Percentiles rank a stretch among this genome's conserved stretches.
Conservation (phyloP, 2,329 filamentous ascomycete species). For the Colletotrichum kahawae region DNA sequence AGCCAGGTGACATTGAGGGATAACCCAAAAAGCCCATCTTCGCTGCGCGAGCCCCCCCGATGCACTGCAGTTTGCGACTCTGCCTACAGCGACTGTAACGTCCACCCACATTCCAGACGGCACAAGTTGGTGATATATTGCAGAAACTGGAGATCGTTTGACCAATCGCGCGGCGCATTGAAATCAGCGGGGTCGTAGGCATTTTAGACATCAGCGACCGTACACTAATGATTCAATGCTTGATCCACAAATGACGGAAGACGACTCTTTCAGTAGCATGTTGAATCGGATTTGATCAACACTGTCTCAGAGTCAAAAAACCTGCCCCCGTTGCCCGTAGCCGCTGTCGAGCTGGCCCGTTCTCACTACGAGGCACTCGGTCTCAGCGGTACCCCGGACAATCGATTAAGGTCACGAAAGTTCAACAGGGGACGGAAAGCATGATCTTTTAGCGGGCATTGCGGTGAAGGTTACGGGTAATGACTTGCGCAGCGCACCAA, state of each 20-base stretch:
- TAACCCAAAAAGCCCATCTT: neutral
- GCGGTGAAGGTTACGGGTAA: neutral
- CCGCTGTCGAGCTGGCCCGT: neutral
- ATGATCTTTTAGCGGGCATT: neutral
- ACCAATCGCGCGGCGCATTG: neutral
- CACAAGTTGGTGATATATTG: slow-evolving; percentile 6
- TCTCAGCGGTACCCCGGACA: slow-evolving; percentile 6
- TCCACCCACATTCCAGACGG: neutral
- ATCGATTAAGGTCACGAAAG: neutral
- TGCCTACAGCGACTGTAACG: neutral
- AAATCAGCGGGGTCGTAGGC: neutral
- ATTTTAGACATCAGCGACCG: neutral
- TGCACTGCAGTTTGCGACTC: neutral
- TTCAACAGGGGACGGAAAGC: neutral
- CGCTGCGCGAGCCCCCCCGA: neutral
- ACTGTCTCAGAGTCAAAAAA: neutral
- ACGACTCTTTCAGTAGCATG: neutral
- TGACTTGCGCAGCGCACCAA: neutral
- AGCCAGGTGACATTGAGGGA: neutral
- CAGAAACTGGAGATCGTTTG: neutral
- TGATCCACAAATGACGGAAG: neutral
- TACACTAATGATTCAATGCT: neutral
- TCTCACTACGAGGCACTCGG: neutral
- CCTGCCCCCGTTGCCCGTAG: neutral
- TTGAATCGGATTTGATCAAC: neutral